Evolutionary conservation across 768 basidiomycete genomes (phyloP).

Genomic region (Suillus americanus): DNA sequence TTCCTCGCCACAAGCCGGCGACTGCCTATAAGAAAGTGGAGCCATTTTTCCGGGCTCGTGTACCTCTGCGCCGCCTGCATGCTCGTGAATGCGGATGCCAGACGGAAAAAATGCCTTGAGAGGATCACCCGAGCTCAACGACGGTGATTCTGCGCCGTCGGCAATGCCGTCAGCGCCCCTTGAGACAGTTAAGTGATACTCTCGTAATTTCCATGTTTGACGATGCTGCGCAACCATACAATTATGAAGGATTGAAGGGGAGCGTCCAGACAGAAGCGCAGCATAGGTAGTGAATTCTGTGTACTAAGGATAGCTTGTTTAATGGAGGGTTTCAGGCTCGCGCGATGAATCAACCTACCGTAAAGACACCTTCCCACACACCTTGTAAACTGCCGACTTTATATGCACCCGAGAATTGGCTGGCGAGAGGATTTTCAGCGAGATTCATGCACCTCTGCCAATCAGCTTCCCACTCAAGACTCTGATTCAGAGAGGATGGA

Average conservation of each 20-base stretch:
- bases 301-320: slow-evolving; percentile 45
- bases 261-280: slow-evolving; percentile 65
- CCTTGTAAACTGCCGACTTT: slow-evolving; percentile 71
- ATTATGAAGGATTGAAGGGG: slow-evolving; percentile 65
- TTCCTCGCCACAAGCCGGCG: slow-evolving; percentile 23
- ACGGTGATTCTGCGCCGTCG: slow-evolving; percentile 14
- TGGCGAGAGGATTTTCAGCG: slow-evolving; percentile 30
- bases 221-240: slow-evolving; percentile 79
- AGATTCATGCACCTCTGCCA: slow-evolving; percentile 58
- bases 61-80: slow-evolving; percentile 46
- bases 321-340: neutral
- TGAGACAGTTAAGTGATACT: slow-evolving; percentile 58
- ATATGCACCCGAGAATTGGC: slow-evolving; percentile 47
- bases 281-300: slow-evolving; percentile 86
- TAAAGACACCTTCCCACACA: slow-evolving; percentile 79
- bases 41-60: slow-evolving; percentile 39
- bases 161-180: slow-evolving; percentile 22
- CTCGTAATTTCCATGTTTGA: slow-evolving; percentile 87
- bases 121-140: slow-evolving; percentile 59
- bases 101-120: slow-evolving; percentile 61
- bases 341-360: slow-evolving; percentile 41
- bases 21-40: slow-evolving; percentile 28
- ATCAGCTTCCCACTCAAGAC: slow-evolving; percentile 67
- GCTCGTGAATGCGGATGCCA: slow-evolving; percentile 50
- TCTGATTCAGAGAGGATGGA: slow-evolving; percentile 22